Evolutionary conservation across 73 alveolate species (phyloP), one percentile per base, ranked within the genome.

Genomic region (Paramecium bursaria): DNA sequence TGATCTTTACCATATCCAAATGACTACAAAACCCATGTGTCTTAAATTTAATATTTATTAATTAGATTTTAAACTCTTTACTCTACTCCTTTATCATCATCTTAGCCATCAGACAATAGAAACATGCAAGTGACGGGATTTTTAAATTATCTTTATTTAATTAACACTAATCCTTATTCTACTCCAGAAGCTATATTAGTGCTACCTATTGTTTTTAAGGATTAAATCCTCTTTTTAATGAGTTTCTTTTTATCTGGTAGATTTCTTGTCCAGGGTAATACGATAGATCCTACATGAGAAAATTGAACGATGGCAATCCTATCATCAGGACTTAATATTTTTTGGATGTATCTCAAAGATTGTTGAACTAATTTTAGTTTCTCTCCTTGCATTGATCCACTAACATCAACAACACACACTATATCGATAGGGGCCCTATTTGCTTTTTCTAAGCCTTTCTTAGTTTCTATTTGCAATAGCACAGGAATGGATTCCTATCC

Each of bases 371-470:
- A 50, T 13, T 75, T 75, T 13, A 75, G 31, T 26, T 75, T 75
- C 11, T 50, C 77, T 50, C 88, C 88, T 9, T 50, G 47, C 88
- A 75, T 75, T 0, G 77, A 50, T 2, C 88, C 88, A 51, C 88
- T 75, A 11, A 50, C 74, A 75, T 75, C 88, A 17, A 75, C 52
- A 15, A 51, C 77, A 31, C 88, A 75, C 23, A 75, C 46, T 15
- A 75, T 22, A 51, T 75, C 88, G 13, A 75, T 29, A 17, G 74
- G 50, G 3, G 88, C 61, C 50, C 88, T 75, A 6, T 57, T 25
- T 14, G 17, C 31, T 44, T 57, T 57, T 3, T 25, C 2, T 57
- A 26, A n/a, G 2, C 29, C 26, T 57, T 57, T 57, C 15, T 29
- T 0, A 3, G 49, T 17, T 10, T 57, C 13, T 0, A 57, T 57